These are phyloP conservation scores for Calonectria ilicicola DNA, from an alignment of 2,329 filamentous ascomycete species.

Conservation along the genomic window DNA sequence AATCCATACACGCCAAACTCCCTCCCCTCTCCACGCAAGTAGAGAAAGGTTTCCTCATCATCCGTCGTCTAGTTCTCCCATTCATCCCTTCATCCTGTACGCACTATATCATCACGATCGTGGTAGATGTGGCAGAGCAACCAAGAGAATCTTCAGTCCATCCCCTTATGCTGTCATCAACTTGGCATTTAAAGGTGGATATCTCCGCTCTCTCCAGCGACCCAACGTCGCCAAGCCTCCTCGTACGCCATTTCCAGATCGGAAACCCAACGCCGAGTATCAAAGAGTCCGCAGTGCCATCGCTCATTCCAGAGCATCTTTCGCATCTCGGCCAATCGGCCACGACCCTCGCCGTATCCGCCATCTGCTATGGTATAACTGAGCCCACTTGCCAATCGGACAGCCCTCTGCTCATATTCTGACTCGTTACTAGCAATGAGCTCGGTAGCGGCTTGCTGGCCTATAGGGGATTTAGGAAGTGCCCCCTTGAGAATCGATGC, in stretches of 20 bases:
- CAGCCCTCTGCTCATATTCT: slow-evolving; percentile 85
- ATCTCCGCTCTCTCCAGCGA: slow-evolving; percentile 87
- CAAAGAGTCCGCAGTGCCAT: slow-evolving; percentile 89
- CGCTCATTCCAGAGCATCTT: slow-evolving; percentile 85
- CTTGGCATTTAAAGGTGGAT: slow-evolving; percentile 75
- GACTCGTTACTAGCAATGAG: slow-evolving; percentile 83
- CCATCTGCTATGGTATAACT: slow-evolving; percentile 63
- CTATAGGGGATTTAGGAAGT: slow-evolving; percentile 78
- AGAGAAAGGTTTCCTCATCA: background rate
- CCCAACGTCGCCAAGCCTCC: slow-evolving; percentile 90
- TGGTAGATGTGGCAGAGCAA: background rate
- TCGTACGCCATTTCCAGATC: slow-evolving; percentile 92
- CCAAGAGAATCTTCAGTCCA: background rate
- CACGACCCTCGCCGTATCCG: slow-evolving; percentile 67
- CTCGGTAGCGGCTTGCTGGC: slow-evolving; percentile 75
- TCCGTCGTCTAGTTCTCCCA: background rate
- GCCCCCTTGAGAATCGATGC: slow-evolving; percentile 94
- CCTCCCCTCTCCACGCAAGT: background rate
- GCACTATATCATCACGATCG: background rate
- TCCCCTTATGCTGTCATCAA: background rate
- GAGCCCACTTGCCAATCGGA: slow-evolving; percentile 73
- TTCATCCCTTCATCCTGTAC: background rate
- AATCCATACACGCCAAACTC: slow-evolving; percentile 7
- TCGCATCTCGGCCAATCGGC: slow-evolving; percentile 82
- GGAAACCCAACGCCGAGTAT: slow-evolving; percentile 90